Base-by-base conservation (phyloP, 2,329 filamentous ascomycete genomes). In the Escovopsis sp. region DNA sequence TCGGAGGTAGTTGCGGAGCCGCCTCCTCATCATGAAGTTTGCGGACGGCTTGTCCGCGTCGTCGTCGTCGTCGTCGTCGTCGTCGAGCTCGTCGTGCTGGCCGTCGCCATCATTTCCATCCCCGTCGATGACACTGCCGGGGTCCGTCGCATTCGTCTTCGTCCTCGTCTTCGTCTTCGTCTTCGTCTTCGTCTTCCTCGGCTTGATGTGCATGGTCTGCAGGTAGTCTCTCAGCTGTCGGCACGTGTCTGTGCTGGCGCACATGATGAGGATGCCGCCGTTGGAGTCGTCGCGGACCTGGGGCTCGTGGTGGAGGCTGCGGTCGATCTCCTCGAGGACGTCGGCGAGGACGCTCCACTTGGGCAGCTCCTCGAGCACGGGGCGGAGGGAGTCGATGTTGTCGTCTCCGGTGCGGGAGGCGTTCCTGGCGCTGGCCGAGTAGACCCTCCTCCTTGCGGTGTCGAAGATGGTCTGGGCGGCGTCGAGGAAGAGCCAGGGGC, bases 231-330 rank as follows among this genome's bases (percentile, higher is more conserved):
- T 78, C 35, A 98, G 67, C 53, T 98, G 91, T 12, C 82, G 75
- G 54, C 85, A 94, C 8, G 86, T 94, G 43, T 79, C 77, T 43
- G 84, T 78, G 53, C 94, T 89, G 24, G 81, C 81, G 56, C 89
- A 96, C 91, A 98, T 96, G 57, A 98, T 85, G 30, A 98, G 66
- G 39, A 94, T 86, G 2, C 84, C 85, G n/a, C 84, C 84, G 55
- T 87, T 94, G 0, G 87, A 94, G 52, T 87, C 84, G 57, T 91
- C 86, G 43, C 75, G 71, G n/a, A 71, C 64, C 8, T 70, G 65
- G 6, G 85, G 82, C 47, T 93, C 88, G 53, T 93, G 81, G 57
- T 93, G 91, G 13, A 86, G 70, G 53, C 94, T 88, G 41, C 81
- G 76, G 53, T 96, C 91, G 50, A 98, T 94, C 60, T 98, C 91